These are phyloP conservation scores for Apodospora peruviana DNA, from an alignment of 495 filamentous ascomycete species.

Conservation along the genomic window DNA sequence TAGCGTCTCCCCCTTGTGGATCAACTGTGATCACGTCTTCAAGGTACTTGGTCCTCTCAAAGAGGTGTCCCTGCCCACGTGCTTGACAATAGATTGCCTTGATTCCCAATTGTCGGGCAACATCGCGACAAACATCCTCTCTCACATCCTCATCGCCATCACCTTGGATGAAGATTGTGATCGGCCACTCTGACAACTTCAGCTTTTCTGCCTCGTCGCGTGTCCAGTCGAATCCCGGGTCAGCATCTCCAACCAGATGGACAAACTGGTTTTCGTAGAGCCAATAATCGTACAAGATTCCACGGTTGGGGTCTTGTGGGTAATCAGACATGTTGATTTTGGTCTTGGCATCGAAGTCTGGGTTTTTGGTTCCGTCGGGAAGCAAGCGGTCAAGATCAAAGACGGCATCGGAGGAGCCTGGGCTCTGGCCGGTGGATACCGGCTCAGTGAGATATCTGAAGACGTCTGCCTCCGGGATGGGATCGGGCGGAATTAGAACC, in stretches of 20 bases:
- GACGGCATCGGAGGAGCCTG: neutral
- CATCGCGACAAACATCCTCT: slow-evolving; percentile 4
- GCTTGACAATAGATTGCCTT: slow-evolving; percentile 11
- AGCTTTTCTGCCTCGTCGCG: neutral
- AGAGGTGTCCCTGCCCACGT: slow-evolving; percentile 11
- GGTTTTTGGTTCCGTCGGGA: slow-evolving; percentile 7
- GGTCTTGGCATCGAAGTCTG: neutral
- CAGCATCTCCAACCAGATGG: slow-evolving; percentile 8
- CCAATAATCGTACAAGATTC: slow-evolving; percentile 17
- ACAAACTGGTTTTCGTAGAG: slow-evolving; percentile 12
- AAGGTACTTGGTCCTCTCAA: slow-evolving; percentile 11
- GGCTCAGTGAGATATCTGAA: slow-evolving; percentile 8
- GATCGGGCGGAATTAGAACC: slow-evolving; percentile 6
- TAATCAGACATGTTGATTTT: neutral
- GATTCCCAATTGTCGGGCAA: slow-evolving; percentile 5
- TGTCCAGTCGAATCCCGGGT: slow-evolving; percentile 15
- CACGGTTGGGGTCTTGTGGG: neutral
- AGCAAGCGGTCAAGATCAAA: slow-evolving; percentile 10
- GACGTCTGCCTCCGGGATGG: slow-evolving; percentile 12
- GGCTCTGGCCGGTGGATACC: slow-evolving; percentile 4
- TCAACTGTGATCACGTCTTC: slow-evolving; percentile 4
- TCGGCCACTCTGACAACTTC: slow-evolving; percentile 9
- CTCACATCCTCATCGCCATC: slow-evolving; percentile 14
- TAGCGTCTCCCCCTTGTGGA: neutral
- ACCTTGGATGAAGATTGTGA: slow-evolving; percentile 18